phyloP scores from a whole-genome alignment of 2,329 filamentous ascomycete species.

The Helotiales sp. region DNA sequence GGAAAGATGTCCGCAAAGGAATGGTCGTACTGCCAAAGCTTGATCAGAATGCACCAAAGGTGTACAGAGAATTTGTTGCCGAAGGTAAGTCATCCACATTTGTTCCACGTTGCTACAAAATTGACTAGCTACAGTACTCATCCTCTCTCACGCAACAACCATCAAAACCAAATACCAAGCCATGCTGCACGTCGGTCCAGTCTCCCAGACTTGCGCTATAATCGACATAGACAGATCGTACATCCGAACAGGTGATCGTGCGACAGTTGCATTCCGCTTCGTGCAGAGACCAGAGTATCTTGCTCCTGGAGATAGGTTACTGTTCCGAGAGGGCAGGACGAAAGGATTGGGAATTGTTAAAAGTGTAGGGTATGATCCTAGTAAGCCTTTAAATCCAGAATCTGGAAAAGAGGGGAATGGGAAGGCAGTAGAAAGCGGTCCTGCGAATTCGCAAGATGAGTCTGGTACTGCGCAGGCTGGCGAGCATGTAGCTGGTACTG shows the following conservation, averaged over 20 bases:
- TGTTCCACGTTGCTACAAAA: background rate
- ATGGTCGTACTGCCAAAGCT: slow-evolving; percentile 93
- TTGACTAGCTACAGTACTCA: slow-evolving; percentile 63
- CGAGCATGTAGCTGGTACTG: background rate
- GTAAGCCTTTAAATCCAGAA: slow-evolving; percentile 46
- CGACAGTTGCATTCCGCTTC: slow-evolving; percentile 90
- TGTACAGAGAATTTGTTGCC: slow-evolving; percentile 74
- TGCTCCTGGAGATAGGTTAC: slow-evolving; percentile 79
- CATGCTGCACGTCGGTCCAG: slow-evolving; percentile 94
- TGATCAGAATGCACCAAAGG: slow-evolving; percentile 69
- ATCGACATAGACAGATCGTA: slow-evolving; percentile 97
- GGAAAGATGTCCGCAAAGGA: slow-evolving; percentile 93
- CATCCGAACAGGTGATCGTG: slow-evolving; percentile 92
- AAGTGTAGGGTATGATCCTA: slow-evolving; percentile 79
- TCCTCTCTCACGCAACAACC: slow-evolving; percentile 92
- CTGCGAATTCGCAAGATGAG: background rate
- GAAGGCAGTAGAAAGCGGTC: background rate
- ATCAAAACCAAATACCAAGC: slow-evolving; percentile 97
- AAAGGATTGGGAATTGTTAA: slow-evolving; percentile 97
- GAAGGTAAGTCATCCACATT: slow-evolving; percentile 55
- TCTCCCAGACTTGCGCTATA: slow-evolving; percentile 94
- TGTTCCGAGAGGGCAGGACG: slow-evolving; percentile 93
- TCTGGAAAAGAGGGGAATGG: slow-evolving; percentile 25
- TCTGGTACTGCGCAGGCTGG: background rate
- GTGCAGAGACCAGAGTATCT: slow-evolving; percentile 93